Evolutionary conservation across 78 protist species (phyloP).

Genomic region (Blattamonas nauphoetae): DNA sequence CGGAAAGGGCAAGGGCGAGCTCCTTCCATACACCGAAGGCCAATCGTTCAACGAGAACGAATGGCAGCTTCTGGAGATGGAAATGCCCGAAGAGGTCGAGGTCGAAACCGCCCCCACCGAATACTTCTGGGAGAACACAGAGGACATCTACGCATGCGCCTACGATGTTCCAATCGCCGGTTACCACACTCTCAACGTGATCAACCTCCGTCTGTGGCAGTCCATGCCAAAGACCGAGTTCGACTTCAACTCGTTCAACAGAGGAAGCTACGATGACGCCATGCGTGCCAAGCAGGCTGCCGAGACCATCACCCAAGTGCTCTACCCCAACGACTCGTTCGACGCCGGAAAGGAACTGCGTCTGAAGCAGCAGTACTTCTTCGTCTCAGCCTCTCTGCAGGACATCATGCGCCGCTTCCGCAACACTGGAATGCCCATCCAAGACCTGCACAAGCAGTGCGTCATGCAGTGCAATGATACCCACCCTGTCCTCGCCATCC

Average conservation of each 20-base stretch:
- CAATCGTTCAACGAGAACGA: background rate
- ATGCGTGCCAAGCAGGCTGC: conserved; percentile 62
- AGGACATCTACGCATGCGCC: conserved; percentile 59
- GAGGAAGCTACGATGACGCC: conserved; percentile 69
- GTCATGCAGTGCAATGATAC: conserved; percentile 92
- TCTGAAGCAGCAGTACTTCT: conserved; percentile 89
- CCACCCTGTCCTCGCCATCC: conserved; percentile 83
- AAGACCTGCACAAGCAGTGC: conserved; percentile 35
- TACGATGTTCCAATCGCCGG: conserved; percentile 79
- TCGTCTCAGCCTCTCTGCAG: conserved; percentile 75
- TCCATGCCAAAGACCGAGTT: conserved; percentile 63
- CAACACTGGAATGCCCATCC: conserved; percentile 13
- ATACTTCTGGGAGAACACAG: conserved; percentile 55
- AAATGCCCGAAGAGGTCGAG: background rate
- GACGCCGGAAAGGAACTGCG: conserved; percentile 73
- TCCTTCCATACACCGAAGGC: background rate
- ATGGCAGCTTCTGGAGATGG: no score
- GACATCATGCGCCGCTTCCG: conserved; percentile 77
- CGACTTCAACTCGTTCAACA: conserved; percentile 55
- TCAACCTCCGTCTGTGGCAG: conserved; percentile 84
- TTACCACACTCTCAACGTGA: conserved; percentile 62
- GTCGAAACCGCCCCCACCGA: background rate
- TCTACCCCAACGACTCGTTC: conserved; percentile 87
- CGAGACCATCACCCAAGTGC: conserved; percentile 71
- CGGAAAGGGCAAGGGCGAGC: background rate